Base-by-base conservation (phyloP, 768 basidiomycete species). In the Tricholoma terreum region DNA sequence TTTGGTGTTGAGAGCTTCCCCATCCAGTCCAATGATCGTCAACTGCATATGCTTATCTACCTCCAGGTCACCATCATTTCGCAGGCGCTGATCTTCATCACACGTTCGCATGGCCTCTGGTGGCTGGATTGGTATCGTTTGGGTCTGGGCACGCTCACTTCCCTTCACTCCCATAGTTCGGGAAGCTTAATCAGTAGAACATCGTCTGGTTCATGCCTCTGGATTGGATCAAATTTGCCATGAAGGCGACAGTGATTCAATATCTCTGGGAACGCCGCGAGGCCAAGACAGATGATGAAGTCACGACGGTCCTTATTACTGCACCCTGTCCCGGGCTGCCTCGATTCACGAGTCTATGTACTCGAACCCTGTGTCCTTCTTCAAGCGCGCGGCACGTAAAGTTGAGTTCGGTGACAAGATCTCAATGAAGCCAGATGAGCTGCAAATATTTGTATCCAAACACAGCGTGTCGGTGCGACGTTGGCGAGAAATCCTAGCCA, bases 51-150 rank as follows among this genome's bases (percentile, higher is more conserved):
- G 78, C 83, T 97, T 66, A 81, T 94, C 69, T 96, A 97, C 81
- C 84, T 95, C 64, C 93, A 96, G 77, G 96, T 98, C 58, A 96
- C 96, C 59, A 95, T 98, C 75, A 98, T 98, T 77, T 98, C 96
- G 46, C 96, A 98, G 74, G 96, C 96, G 1, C 80, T 98, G 62
- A 97, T 96, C 77, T 96, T 96, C 78, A 84, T 95, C 73, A 96
- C 94, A 38, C 92, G 94, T 77, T 86, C 94, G 63, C 94, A 95
- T 67, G 80, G 88, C 10, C 71, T 91, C 89, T 59, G 95, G 91
- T 69, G 90, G 87, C 24, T 98, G 95, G 95, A 92, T 98, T 63
- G 96, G 95, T 76, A 94, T 98, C 63, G 82, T 96, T 58, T 98
- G 95, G 95, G 82, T 95, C 63, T 94, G 92, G 92, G 92, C 92